Percentiles rank a stretch among this genome's conserved stretches.
phyloP scores from a whole-genome alignment of 2,329 filamentous ascomycete species.

The Fusarium sp. region DNA sequence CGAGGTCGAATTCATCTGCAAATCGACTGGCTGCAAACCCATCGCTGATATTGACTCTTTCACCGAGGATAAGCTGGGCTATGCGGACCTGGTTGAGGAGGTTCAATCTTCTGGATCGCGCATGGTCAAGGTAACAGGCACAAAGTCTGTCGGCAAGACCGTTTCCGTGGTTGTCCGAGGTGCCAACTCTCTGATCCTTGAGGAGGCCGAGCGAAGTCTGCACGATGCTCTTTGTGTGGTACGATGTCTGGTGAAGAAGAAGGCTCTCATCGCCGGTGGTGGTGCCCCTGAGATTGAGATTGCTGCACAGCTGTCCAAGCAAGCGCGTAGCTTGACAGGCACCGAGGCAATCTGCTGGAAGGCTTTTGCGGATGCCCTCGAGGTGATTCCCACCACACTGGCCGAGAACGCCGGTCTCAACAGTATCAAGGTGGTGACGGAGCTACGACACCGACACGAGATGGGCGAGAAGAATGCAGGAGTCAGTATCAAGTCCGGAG shows the following conservation, averaged over 20 bases:
- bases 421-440: constrained; percentile 98
- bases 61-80: constrained; percentile 96
- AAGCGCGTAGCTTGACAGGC: constrained; percentile 82
- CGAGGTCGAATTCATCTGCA: constrained; percentile 99
- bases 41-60: constrained; percentile 99
- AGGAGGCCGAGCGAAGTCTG: constrained; percentile 94
- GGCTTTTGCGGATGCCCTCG: constrained; percentile 96
- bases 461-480: constrained; percentile 95
- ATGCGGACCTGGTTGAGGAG: constrained; percentile 93
- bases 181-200: constrained; percentile 91
- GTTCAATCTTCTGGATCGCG: constrained; percentile 85
- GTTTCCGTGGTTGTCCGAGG: constrained; percentile 94
- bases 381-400: constrained; percentile 94
- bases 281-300: constrained; percentile 98
- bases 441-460: constrained; percentile 91
- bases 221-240: constrained; percentile 98
- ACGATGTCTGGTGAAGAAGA: constrained; percentile 98
- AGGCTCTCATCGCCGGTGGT: constrained; percentile 96
- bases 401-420: constrained; percentile 98
- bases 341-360: constrained; percentile 99
- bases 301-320: constrained; percentile 82
- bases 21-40: constrained; percentile 97
- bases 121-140: constrained; percentile 94
- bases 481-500: constrained; percentile 97
- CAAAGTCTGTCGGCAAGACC: constrained; percentile 84